phyloP scores from a whole-genome alignment of 495 filamentous ascomycete species.

The Penicillium canescens region DNA sequence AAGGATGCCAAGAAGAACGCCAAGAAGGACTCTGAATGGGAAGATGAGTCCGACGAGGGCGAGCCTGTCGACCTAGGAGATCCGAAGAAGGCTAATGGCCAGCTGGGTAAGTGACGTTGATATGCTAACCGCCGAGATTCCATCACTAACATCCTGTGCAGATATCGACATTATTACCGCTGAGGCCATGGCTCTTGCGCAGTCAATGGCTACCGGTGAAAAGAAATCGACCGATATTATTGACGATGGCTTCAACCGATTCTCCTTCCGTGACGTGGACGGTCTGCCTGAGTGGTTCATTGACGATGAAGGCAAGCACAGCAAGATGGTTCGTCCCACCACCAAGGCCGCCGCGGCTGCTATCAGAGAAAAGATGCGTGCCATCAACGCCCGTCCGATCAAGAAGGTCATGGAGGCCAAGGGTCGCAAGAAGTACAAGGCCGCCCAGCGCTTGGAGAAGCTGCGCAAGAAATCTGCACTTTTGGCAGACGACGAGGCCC shows the following conservation, averaged over 20 bases:
- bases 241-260: slow-evolving; percentile 93
- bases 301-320: slow-evolving; percentile 85
- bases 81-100: slow-evolving; percentile 66
- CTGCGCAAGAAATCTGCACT: slow-evolving; percentile 91
- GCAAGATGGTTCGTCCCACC: slow-evolving; percentile 81
- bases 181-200: slow-evolving; percentile 98
- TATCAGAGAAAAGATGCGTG: slow-evolving; percentile 93
- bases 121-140: background rate
- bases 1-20: slow-evolving; percentile 23
- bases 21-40: slow-evolving; percentile 58
- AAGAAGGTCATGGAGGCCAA: slow-evolving; percentile 99
- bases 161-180: slow-evolving; percentile 99
- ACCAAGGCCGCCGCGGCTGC: slow-evolving; percentile 85
- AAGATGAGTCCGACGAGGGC: slow-evolving; percentile 46
- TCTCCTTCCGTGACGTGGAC: slow-evolving; percentile 84
- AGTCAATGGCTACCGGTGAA: slow-evolving; percentile 83
- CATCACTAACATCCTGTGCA: slow-evolving; percentile 37
- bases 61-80: slow-evolving; percentile 70
- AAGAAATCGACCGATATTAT: slow-evolving; percentile 74
- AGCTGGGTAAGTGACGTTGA: slow-evolving; percentile 54
- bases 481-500: slow-evolving; percentile 80
- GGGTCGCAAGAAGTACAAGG: slow-evolving; percentile 94
- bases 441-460: slow-evolving; percentile 86
- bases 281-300: slow-evolving; percentile 98
- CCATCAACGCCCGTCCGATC: slow-evolving; percentile 94